Evolutionary conservation across 2,329 filamentous ascomycete genomes (phyloP), one percentile per base, ranked within the genome.

Genomic region (Fonsecaea nubica): DNA sequence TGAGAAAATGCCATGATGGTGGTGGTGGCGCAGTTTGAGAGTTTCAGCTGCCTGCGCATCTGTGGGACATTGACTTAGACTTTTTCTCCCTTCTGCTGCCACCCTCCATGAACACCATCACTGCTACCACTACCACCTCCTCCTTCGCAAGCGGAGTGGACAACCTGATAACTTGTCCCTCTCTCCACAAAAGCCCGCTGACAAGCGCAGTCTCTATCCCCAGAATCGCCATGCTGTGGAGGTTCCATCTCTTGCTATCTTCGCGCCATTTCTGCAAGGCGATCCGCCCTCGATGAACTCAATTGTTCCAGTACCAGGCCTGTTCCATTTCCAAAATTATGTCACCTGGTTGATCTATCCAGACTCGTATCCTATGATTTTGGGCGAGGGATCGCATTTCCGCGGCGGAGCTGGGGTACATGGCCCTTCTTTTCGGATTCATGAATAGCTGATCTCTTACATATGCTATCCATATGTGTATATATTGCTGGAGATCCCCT

Each of bases 341-440:
- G 30, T n/a, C 45, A 50, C 57, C 57, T 21, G 30, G 40, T 42
- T 13, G 30, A 59, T 59, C 6, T 35, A 50, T 21, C 40, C 40
- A 59, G 25, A n/a, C n/a, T 21, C 45, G 45, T 9, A 3, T 50
- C 45, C 21, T 25, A 50, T 18, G 21, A 10, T 3, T 10, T 25
- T 7, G 45, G 45, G 13, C n/a, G 45, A 50, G 18, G 4, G 45
- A 50, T 50, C 18, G 10, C 45, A 25, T 21, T 25, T 21, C 45
- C 45, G 45, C 45, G 45, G 45, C 40, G 8, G 13, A 42, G 40
- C 40, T 18, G 40, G 40, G 15, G 40, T 40, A n/a, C 40, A 18
- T n/a, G 4, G 5, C 40, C 40, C 40, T 42, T 42, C 2, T 42
- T 5, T 48, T 50, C 9, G 8, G 18, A 15, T 13, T 50, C 4